Evolutionary conservation across 176 grass and related monocot species (phyloP).

Genomic region (Aegilops tauschii): DNA sequence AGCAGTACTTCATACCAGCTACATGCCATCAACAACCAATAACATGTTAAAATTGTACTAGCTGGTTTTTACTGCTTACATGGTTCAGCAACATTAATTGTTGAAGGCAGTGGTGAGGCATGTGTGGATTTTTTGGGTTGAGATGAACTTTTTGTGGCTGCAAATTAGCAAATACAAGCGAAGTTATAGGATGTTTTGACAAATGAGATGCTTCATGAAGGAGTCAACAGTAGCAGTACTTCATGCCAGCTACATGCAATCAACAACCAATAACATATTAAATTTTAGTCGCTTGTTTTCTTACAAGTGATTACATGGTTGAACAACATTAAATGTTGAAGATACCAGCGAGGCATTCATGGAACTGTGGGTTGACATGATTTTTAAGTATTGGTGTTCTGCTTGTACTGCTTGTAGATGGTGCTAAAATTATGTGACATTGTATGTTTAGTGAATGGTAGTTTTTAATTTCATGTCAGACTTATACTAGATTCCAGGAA

Average conservation of each 20-base stretch:
- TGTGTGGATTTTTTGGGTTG: conserved; percentile 8
- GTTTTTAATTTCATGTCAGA: not conserved
- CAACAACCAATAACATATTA: not conserved
- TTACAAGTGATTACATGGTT: not conserved
- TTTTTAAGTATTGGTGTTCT: conserved; percentile 1
- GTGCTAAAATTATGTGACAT: not conserved
- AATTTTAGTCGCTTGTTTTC: not conserved
- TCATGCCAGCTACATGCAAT: not conserved
- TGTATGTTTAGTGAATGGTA: not conserved
- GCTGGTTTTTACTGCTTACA: conserved; percentile 14
- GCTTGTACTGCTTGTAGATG: not conserved
- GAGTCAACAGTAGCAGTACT: not conserved
- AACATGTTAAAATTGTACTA: conserved; percentile 20
- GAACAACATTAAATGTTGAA: conserved; percentile 5
- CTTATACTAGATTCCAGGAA: not conserved
- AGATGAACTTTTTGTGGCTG: conserved; percentile 5
- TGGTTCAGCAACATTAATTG: conserved; percentile 22
- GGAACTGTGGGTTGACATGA: not conserved
- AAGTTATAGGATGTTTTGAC: not conserved
- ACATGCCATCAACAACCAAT: conserved; percentile 4
- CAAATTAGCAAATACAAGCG: not conserved
- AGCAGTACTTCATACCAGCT: not conserved
- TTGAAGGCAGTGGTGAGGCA: not conserved
- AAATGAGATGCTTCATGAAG: conserved; percentile 1
- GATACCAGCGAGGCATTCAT: not conserved